These are phyloP conservation scores for Populus euphratica DNA, from an alignment of 345 rosid species.

Conservation along the genomic window DNA sequence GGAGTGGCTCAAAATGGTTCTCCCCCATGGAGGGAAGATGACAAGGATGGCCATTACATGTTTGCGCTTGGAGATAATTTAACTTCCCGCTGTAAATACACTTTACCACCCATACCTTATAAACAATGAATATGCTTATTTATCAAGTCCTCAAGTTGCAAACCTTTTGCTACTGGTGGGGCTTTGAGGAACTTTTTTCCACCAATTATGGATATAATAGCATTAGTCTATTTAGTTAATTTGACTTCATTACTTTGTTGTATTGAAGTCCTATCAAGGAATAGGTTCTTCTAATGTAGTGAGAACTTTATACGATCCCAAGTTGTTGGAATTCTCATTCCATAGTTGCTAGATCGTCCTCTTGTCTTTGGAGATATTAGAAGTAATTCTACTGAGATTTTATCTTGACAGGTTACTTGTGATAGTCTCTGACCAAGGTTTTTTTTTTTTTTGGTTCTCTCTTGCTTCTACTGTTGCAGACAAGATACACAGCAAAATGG, in stretches of 20 bases:
- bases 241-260: background rate
- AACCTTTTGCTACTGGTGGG: background rate
- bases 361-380: background rate
- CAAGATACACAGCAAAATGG: conserved; percentile 83
- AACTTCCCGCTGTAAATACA: conserved; percentile 87
- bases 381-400: background rate
- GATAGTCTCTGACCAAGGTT: background rate
- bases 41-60: conserved; percentile 98
- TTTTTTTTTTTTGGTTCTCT: background rate
- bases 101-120: conserved; percentile 37
- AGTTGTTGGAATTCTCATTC: background rate
- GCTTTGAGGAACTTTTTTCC: background rate
- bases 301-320: background rate
- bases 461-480: conserved; percentile 38
- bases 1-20: conserved; percentile 70
- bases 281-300: background rate
- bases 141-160: conserved; percentile 3
- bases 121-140: background rate
- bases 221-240: background rate
- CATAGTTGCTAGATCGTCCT: background rate
- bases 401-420: background rate
- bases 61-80: conserved; percentile 92
- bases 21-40: conserved; percentile 91
- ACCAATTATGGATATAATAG: background rate
- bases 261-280: background rate